Base-by-base conservation (phyloP, 2,329 filamentous ascomycete genomes). In the Calonectria pseudoturangicola region DNA sequence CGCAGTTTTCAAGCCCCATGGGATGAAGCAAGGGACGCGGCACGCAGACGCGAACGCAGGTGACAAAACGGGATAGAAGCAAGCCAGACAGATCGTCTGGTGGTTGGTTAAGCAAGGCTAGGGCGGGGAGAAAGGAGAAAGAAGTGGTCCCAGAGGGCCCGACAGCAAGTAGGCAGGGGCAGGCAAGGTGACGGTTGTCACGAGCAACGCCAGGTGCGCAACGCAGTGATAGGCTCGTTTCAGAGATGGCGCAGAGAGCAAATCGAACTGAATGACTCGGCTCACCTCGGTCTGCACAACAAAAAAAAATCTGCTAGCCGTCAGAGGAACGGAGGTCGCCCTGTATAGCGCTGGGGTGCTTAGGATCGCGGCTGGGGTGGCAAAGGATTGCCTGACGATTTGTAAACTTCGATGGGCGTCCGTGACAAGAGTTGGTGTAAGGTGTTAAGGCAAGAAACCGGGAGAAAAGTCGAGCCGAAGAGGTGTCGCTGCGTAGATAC, bases 251-350 rank as follows among this genome's bases (percentile, higher is more conserved):
- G 74, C 73, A 73, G 76, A 77, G 75, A 75, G 75, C 73, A 79
- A 79, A 75, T 81, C 75, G 80, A 79, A 72, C 80, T 81, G 79
- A 81, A 81, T 79, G 74, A 79, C 76, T 80, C 74, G 75, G 77
- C 81, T 82, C 78, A 81, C 81, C 81, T 83, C 79, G 71, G 76
- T 79, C 70, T 67, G 58, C 58, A 63, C 58, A 68, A 51, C 43
- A 54, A 64, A 41, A 39, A 70, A 39, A 48, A 51, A 79, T 76
- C 73, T 73, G 76, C 75, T 77, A 73, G 73, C 68, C 50, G 60
- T 63, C 60, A 70, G 56, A 45, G 66, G 43, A 60, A 27, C 48
- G 62, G 69, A 51, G 68, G 56, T 54, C 56, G 43, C 41, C 47
- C 16, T 25, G 18, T 27, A 58, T 43, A 48, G 25, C 41, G 48